Evolutionary conservation across 1,284 basidiomycete species (phyloP), one percentile per base, ranked within the genome.

Genomic region (Microbotryum silenes-acaulis): DNA sequence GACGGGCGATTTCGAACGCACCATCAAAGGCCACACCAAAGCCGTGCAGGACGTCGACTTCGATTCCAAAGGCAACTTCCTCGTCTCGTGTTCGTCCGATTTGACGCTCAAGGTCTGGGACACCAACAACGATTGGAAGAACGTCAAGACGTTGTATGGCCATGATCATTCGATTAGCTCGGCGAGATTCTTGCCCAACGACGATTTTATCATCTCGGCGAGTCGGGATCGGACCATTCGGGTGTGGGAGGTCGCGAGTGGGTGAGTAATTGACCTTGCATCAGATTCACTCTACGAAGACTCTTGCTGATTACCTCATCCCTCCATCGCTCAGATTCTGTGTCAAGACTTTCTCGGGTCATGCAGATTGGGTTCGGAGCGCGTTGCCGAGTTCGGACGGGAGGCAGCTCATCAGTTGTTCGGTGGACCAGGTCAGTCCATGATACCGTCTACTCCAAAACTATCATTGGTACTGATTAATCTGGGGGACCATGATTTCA

Each of bases 101-200:
- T 78, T 93, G 46, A 88, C 89, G 60, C 86, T 94, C 77, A 91
- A 92, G 78, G 79, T 94, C 53, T 94, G 91, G 91, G 89, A 93
- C 75, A 83, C 85, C 20, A 82, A 85, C 68, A 88, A 91, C 73
- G 88, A 91, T 67, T 92, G 89, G 81, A 89, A 88, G 76, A 91
- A 91, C 72, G 81, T 81, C 56, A 88, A 88, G 75, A 92, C 91
- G 6, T 78, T 94, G 56, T 85, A 87, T 62, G 91, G 90, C 2
- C 91, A 94, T 73, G 91, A 94, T 74, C 91, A 94, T 74, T 86
- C 88, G 21, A 87, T 94, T 47, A 91, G 89, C 10, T 83, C 83
- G 21, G 89, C 87, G 3, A 81, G 85, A 16, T 94, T 93, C 72
- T 79, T 92, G 72, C 89, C 89, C 0, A 86, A 87, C 23, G 91